Base-by-base conservation (phyloP, 2,329 filamentous ascomycete genomes). In the Penicillium hordei region DNA sequence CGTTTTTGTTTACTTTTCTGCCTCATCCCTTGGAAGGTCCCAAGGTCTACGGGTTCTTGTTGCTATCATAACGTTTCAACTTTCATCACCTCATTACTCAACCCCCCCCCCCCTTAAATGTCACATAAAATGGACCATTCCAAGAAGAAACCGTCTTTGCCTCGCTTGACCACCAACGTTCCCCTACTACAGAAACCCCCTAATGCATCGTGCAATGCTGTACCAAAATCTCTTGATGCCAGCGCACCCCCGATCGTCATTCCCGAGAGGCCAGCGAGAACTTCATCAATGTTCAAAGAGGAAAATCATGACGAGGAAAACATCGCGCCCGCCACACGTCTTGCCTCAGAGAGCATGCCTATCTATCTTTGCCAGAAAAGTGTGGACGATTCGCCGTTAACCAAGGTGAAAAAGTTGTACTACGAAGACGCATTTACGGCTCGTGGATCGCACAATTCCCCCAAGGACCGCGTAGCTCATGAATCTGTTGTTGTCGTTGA, bases 401-500 rank as follows among this genome's bases (percentile, higher is more conserved):
- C 69, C 40, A 70, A 65, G 53, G 66, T 69, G 55, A 74, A 70
- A 58, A 77, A 63, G 23, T 72, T 74, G 53, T 78, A 76, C 59
- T 79, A 75, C 55, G 72, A 73, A 34, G 73, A 76, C 21, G 69
- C 66, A 5, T 79, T 80, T 58, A 68, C 69, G 2, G 60, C 69
- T 15, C 71, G 77, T 44, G 72, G 72, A 56, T 68, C 71, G 7
- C 67, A 70, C 45, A 67, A 72, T 36, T 71, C 71, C 7, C 70
- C 74, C 19, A 78, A 75, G 59, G 79, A 82, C 50, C 78, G 78
- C n/a, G 71, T 86, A 13, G 76, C 75, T 7, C 78, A 80, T 56
- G 82, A 85, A 61, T 83, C 84, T 1, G 77, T 86, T 34, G 81
- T 91, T 44, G 75, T 87, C 60, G 84, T 83, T 27, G 87, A 89